Percentiles rank a stretch among this genome's conserved stretches.
Conservation (phyloP, 805 yeast species). For the Saturnispora quitensis region DNA sequence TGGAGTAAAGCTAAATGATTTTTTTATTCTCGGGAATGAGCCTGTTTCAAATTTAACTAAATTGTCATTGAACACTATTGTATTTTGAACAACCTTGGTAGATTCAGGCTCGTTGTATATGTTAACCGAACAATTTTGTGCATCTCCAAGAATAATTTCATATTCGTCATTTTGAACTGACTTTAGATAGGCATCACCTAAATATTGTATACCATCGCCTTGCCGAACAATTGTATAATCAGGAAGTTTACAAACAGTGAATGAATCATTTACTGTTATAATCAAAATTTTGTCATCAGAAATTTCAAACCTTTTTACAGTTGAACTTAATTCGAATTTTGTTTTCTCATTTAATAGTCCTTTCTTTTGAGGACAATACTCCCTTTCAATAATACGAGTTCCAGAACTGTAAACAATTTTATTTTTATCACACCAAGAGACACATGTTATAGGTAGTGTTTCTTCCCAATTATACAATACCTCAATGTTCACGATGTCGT, state of each 20-base stretch:
- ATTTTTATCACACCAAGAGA: conserved; percentile 19
- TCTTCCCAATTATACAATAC: conserved; percentile 16
- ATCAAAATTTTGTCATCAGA: conserved; percentile 14
- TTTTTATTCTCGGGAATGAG: conserved; percentile 26
- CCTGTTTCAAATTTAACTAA: conserved; percentile 14
- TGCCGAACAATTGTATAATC: not conserved
- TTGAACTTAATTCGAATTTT: not conserved
- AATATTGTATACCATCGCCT: conserved; percentile 2
- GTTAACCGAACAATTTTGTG: conserved; percentile 15
- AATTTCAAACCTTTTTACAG: conserved; percentile 2
- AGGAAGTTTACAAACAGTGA: conserved; percentile 2
- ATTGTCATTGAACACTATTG: conserved; percentile 10
- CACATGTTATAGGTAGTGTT: conserved; percentile 16
- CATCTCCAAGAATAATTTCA: conserved; percentile 11
- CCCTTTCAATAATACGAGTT: not conserved
- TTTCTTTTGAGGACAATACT: not conserved
- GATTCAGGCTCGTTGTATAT: not conserved
- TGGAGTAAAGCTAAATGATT: conserved; percentile 24
- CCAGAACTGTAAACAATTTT: conserved; percentile 20
- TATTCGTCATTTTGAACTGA: conserved; percentile 11
- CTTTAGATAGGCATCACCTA: not conserved
- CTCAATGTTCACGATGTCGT: conserved; percentile 11
- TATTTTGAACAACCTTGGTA: conserved; percentile 15
- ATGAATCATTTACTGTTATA: conserved; percentile 25
- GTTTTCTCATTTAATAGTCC: not conserved